Evolutionary conservation across 106 monocot species (phyloP).

Genomic region (Agapanthus africanus): DNA sequence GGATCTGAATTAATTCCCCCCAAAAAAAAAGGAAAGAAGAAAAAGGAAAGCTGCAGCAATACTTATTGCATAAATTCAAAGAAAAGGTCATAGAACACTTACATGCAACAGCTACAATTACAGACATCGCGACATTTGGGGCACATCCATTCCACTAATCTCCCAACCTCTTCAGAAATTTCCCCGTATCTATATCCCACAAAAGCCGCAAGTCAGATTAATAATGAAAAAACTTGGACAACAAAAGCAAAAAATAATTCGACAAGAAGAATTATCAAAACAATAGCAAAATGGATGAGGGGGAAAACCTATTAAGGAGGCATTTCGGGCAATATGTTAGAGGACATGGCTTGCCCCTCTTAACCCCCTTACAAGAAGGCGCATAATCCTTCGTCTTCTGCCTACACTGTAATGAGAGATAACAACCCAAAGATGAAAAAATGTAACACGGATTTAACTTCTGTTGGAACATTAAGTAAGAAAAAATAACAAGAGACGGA

Average conservation of each 20-base stretch:
- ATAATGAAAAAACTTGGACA: not conserved
- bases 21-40: not conserved
- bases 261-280: not conserved
- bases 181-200: conserved; percentile 1
- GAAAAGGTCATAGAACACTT: not conserved
- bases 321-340: conserved; percentile 2
- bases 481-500: too few species aligned
- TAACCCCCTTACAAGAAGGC: conserved; percentile 1
- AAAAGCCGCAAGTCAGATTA: not conserved
- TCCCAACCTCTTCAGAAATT: not conserved
- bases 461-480: too few species aligned
- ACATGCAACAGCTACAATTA: conserved; percentile 13
- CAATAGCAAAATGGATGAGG: not conserved
- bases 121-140: conserved; percentile 11
- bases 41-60: not conserved
- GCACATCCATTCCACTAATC: conserved; percentile 7
- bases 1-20: not conserved
- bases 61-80: not conserved
- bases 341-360: not conserved
- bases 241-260: not conserved
- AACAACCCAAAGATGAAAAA: conserved; percentile 1
- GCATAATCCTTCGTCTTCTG: conserved; percentile 6
- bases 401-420: conserved; percentile 9
- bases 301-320: conserved; percentile 5
- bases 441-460: too few species aligned